These are phyloP conservation scores for Botrytis hyacinthi DNA, from an alignment of 2,329 filamentous ascomycete species.

Conservation along the genomic window DNA sequence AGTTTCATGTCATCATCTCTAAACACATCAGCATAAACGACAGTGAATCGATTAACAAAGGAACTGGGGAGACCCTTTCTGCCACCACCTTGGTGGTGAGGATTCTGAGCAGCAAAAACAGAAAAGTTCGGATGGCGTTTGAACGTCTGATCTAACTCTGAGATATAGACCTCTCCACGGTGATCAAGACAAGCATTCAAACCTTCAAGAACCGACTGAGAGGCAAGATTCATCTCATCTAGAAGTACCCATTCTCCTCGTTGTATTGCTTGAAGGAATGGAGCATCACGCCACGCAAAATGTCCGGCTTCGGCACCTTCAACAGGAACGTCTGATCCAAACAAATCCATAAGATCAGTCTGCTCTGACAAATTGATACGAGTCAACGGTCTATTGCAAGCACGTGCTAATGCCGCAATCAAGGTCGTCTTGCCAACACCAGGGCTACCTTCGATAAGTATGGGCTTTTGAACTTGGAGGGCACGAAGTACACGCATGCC, in stretches of 20 bases:
- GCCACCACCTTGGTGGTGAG: conserved; percentile 93
- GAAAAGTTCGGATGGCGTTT: conserved; percentile 83
- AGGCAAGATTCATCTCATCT: conserved; percentile 98
- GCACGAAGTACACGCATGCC: conserved; percentile 88
- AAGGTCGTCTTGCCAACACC: conserved; percentile 97
- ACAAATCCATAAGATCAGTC: conserved; percentile 95
- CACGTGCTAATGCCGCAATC: conserved; percentile 77
- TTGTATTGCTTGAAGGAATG: conserved; percentile 95
- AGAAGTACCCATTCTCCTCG: conserved; percentile 93
- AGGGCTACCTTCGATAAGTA: conserved; percentile 93
- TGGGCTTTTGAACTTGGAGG: conserved; percentile 83
- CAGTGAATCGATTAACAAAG: conserved; percentile 97
- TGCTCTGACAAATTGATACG: conserved; percentile 97
- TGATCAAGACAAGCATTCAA: conserved; percentile 96
- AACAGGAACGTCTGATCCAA: conserved; percentile 92
- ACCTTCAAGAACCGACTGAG: conserved; percentile 93
- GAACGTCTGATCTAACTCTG: conserved; percentile 93
- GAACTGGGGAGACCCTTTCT: conserved; percentile 92
- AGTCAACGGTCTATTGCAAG: conserved; percentile 78
- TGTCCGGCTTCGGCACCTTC: conserved; percentile 88
- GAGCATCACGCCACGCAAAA: conserved; percentile 93
- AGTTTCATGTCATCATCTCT: conserved; percentile 73
- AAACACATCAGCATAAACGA: conserved; percentile 94
- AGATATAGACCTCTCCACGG: conserved; percentile 90
- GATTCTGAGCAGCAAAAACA: conserved; percentile 97